phyloP scores from a whole-genome alignment of 1,284 basidiomycete genomes.

The Cryptococcus maquisensis region DNA sequence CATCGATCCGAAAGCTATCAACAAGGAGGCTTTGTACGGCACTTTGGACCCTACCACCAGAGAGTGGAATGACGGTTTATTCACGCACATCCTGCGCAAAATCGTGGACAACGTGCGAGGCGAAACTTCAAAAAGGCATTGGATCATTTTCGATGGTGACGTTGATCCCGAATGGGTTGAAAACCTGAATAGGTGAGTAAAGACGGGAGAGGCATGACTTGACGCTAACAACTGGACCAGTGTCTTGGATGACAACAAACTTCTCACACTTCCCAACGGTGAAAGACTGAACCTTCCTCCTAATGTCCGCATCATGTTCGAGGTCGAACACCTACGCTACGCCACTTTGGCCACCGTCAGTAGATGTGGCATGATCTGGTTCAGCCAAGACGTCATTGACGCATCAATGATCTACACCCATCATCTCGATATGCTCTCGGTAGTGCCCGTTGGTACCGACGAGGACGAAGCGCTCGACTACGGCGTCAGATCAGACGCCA shows the following conservation, averaged over 20 bases:
- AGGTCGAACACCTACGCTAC: conserved; percentile 96
- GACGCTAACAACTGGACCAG: conserved; percentile 51
- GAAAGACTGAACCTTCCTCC: conserved; percentile 95
- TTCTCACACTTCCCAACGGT: conserved; percentile 94
- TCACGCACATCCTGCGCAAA: conserved; percentile 95
- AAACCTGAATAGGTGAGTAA: conserved; percentile 86
- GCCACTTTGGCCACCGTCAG: conserved; percentile 98
- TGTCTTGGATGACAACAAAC: conserved; percentile 98
- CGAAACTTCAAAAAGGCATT: conserved; percentile 93
- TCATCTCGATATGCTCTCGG: conserved; percentile 74
- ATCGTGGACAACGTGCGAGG: conserved; percentile 98
- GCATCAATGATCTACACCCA: conserved; percentile 87
- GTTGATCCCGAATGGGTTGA: conserved; percentile 99
- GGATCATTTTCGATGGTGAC: conserved; percentile 99
- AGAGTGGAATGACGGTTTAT: conserved; percentile 99
- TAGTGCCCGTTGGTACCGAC: conserved; percentile 78
- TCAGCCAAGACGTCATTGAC: conserved; percentile 91
- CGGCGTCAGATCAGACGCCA: conserved; percentile 47
- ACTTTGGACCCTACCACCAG: conserved; percentile 95
- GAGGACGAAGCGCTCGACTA: conserved; percentile 73
- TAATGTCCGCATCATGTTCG: conserved; percentile 99
- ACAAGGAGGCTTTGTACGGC: conserved; percentile 96
- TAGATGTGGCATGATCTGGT: conserved; percentile 99
- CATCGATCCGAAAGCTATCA: conserved; percentile 98
- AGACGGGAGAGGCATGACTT: not conserved